These are phyloP conservation scores for Quercus gilva DNA, from an alignment of 306 rosid species.

Conservation along the genomic window DNA sequence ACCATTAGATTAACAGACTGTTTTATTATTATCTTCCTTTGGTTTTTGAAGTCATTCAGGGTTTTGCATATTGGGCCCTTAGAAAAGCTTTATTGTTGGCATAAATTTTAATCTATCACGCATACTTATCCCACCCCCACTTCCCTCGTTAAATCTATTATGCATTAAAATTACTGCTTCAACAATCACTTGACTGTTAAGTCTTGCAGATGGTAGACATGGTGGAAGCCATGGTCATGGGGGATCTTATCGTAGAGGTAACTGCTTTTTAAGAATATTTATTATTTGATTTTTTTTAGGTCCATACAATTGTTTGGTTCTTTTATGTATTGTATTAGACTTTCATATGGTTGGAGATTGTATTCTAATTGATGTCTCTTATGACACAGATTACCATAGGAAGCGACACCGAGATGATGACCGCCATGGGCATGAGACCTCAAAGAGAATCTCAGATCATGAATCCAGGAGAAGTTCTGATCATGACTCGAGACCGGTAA, in stretches of 20 bases:
- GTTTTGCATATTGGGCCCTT: background rate
- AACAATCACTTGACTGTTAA: slow-evolving; percentile 6
- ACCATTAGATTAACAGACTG: background rate
- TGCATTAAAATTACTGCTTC: background rate
- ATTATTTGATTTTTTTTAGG: background rate
- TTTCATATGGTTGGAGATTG: background rate
- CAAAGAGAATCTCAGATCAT: slow-evolving; percentile 67
- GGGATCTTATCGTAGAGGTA: slow-evolving; percentile 81
- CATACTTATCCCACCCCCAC: background rate
- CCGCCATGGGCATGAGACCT: slow-evolving; percentile 54
- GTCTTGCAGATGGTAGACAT: slow-evolving; percentile 76
- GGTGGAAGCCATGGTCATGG: slow-evolving; percentile 75
- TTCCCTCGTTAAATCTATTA: background rate
- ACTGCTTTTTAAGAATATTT: slow-evolving; percentile 12
- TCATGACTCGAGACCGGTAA: slow-evolving; percentile 84
- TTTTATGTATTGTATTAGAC: background rate
- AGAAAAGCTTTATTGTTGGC: background rate
- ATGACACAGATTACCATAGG: slow-evolving; percentile 52
- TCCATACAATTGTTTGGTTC: background rate
- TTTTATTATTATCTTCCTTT: background rate
- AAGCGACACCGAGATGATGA: slow-evolving; percentile 88
- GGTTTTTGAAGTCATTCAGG: background rate
- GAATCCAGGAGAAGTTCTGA: slow-evolving; percentile 74
- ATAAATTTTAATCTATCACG: background rate
- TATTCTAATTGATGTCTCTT: slow-evolving; percentile 5